phyloP scores from a whole-genome alignment of 2,329 filamentous ascomycete species.

The Xylariaceae sp. region DNA sequence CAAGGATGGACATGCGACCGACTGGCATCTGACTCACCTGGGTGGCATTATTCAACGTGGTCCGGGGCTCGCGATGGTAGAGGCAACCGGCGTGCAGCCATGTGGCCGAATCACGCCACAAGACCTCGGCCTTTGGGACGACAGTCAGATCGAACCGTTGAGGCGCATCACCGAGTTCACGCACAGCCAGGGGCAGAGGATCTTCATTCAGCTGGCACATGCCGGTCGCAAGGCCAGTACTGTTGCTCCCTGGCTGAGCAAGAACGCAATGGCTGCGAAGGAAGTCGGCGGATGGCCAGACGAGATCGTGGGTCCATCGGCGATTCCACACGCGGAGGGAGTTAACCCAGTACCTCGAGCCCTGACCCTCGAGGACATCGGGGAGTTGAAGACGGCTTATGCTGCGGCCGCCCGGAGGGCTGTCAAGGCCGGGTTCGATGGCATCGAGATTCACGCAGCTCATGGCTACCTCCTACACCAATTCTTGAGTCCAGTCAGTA shows the following conservation, averaged over 20 bases:
- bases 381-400: slow-evolving; percentile 32
- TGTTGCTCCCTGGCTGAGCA: slow-evolving; percentile 31
- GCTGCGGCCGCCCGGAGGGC: slow-evolving; percentile 31
- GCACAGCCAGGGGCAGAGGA: slow-evolving; percentile 52
- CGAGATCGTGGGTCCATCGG: slow-evolving; percentile 44
- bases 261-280: slow-evolving; percentile 22
- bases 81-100: slow-evolving; percentile 62
- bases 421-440: slow-evolving; percentile 51
- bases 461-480: slow-evolving; percentile 71
- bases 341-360: slow-evolving; percentile 51
- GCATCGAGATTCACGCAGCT: slow-evolving; percentile 68
- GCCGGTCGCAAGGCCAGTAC: slow-evolving; percentile 46
- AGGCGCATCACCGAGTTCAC: slow-evolving; percentile 36
- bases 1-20: slow-evolving; percentile 54
- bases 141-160: slow-evolving; percentile 56
- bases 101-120: slow-evolving; percentile 70
- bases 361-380: slow-evolving; percentile 43
- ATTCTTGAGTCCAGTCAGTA: slow-evolving; percentile 66
- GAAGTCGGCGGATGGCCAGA: slow-evolving; percentile 35
- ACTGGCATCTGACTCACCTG: slow-evolving; percentile 69
- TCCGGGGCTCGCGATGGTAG: slow-evolving; percentile 59
- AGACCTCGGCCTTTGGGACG: slow-evolving; percentile 64
- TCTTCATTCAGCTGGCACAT: slow-evolving; percentile 66
- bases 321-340: slow-evolving; percentile 50
- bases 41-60: slow-evolving; percentile 63